Base-by-base conservation (phyloP, 306 rosid species). In the Dicorynia guianensis region DNA sequence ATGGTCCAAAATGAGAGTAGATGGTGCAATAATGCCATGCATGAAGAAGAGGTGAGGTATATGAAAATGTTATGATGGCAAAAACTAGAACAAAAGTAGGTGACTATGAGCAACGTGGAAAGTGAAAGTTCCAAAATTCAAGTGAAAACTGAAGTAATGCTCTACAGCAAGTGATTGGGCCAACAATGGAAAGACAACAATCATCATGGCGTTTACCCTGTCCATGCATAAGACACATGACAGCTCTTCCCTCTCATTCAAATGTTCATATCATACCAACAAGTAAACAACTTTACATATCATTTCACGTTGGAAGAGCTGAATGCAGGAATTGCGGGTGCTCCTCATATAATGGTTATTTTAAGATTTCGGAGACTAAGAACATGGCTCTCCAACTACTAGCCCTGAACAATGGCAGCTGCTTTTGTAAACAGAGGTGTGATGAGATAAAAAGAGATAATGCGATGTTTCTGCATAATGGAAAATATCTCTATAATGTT, bases 251-350 rank as follows among this genome's bases (percentile, higher is more conserved):
- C 50, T 38, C 57, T 49, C 56, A 25, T 25, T 8, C 59, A 36
- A 66, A 40, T 63, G 75, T 75, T 63, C 79, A 79, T 63, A 70
- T 58, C 83, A 75, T 40, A 42, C 33, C 34, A 58, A 70, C 56
- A 83, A 43, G 69, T 13, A 25, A 67, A 63, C 77, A 77, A 72
- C 65, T 20, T 60, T 15, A 1, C 56, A 15, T 50, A 50, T 15
- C 20, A 50, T 63, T 63, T 11, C 52, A 17, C 5, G 10, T 4
- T 72, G 69, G 63, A 68, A 72, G 76, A 63, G 78, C 63, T 69
- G 46, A 64, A 69, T 33, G 56, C 53, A 57, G 25, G 52, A 61
- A 40, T 20, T 0, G 40, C 75, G 64, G 44, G 75, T 79, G 87
- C 76, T 75, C 57, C 68, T 39, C 44, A 25, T 25, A 25, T 25